Evolutionary conservation across 257 asterid species (phyloP).

Genomic region (Echium plantagineum): DNA sequence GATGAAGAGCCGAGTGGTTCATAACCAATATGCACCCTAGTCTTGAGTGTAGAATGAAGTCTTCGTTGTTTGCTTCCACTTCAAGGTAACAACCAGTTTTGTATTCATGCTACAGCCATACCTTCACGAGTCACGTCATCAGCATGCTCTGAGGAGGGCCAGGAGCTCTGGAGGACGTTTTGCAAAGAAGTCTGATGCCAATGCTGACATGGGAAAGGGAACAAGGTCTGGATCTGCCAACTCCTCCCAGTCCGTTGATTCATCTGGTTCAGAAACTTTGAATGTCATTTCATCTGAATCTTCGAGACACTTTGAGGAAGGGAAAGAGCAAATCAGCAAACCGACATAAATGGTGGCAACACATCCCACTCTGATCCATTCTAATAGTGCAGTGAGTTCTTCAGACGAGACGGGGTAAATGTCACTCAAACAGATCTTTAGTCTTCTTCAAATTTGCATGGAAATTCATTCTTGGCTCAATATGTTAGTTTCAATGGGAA

Average conservation of each 20-base stretch:
- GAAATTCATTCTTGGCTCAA: neutral
- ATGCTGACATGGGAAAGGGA: constrained; percentile 24
- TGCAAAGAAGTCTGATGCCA: constrained; percentile 47
- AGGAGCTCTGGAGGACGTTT: constrained; percentile 88
- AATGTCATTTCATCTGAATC: constrained; percentile 15
- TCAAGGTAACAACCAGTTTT: neutral
- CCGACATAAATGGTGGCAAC: constrained; percentile 14
- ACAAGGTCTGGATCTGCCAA: constrained; percentile 26
- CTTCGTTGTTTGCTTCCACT: neutral
- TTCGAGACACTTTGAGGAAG: constrained; percentile 10
- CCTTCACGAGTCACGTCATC: constrained; percentile 88
- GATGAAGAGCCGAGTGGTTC: too few species aligned
- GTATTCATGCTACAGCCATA: constrained; percentile 45
- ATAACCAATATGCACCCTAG: too few species aligned
- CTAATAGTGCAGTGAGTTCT: neutral
- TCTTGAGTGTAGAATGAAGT: too few species aligned
- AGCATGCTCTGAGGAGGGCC: constrained; percentile 77
- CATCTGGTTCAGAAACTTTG: constrained; percentile 31
- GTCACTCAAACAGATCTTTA: too few species aligned
- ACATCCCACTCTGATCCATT: neutral
- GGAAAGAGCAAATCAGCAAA: constrained; percentile 10
- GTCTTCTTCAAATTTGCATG: too few species aligned
- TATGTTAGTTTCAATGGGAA: neutral
- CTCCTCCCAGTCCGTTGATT: constrained; percentile 21
- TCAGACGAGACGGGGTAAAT: neutral